A percentile compares a stretch with the other conserved stretches of the same genome.
These are phyloP conservation scores for Calonectria ilicicola DNA, from an alignment of 2,329 filamentous ascomycete species.

Conservation along the genomic window DNA sequence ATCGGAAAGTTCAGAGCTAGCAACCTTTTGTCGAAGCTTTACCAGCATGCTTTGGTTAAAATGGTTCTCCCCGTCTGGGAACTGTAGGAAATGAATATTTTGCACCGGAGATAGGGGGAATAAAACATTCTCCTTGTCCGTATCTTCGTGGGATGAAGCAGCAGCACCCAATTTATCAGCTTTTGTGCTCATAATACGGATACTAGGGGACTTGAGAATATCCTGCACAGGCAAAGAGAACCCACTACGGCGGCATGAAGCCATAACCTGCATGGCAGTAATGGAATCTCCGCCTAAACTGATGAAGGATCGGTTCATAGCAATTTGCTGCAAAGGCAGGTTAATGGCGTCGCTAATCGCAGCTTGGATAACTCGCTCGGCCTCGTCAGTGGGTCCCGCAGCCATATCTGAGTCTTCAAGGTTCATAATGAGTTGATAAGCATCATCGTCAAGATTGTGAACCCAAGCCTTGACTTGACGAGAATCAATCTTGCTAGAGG, in stretches of 20 bases:
- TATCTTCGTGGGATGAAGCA: background rate
- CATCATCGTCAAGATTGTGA: background rate
- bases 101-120: background rate
- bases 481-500: conserved; percentile 7
- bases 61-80: conserved; percentile 24
- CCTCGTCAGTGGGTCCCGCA: background rate
- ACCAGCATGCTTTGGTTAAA: conserved; percentile 38
- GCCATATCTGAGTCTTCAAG: background rate
- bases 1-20: conserved; percentile 7
- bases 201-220: background rate
- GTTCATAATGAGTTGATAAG: background rate
- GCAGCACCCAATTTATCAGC: background rate
- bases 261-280: conserved; percentile 6
- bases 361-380: background rate
- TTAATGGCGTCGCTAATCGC: background rate
- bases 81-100: conserved; percentile 8
- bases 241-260: background rate
- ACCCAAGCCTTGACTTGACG: background rate
- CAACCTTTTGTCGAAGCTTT: conserved; percentile 12
- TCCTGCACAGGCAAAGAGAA: background rate
- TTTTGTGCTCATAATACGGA: background rate
- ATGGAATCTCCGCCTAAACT: conserved; percentile 5
- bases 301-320: background rate
- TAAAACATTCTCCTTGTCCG: background rate
- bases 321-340: background rate